Percentiles rank a stretch among this genome's conserved stretches.
Conservation (phyloP, 23 red algal genomes). For the Gracilaria domingensis region DNA sequence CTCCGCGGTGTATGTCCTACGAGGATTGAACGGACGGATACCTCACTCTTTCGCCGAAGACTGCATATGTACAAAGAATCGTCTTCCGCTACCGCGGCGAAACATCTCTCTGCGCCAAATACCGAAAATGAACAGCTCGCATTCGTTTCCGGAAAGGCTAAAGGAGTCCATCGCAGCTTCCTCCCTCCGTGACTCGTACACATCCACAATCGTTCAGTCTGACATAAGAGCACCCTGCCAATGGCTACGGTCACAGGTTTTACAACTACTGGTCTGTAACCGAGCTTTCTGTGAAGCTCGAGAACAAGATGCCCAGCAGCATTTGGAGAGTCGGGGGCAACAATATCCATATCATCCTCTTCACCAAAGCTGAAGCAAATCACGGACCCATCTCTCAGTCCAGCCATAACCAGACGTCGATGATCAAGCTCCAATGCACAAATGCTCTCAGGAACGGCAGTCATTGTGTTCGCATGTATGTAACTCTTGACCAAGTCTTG, state of each 20-base stretch:
- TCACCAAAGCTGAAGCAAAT: slow-evolving; percentile 7
- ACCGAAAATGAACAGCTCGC: slow-evolving; percentile 60
- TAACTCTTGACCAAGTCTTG: background rate
- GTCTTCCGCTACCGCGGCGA: slow-evolving; percentile 51
- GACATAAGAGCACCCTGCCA: slow-evolving; percentile 38
- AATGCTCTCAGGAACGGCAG: slow-evolving; percentile 56
- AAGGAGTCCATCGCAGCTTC: slow-evolving; percentile 56
- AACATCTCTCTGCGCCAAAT: slow-evolving; percentile 62
- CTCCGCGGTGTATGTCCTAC: slow-evolving; percentile 51
- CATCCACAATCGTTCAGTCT: slow-evolving; percentile 69
- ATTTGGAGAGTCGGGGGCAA: slow-evolving; percentile 8
- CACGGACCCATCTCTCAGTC: slow-evolving; percentile 50
- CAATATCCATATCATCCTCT: slow-evolving; percentile 4
- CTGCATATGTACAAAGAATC: slow-evolving; percentile 51
- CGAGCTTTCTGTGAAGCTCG: slow-evolving; percentile 53
- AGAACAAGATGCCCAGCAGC: background rate
- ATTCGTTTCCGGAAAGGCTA: slow-evolving; percentile 64
- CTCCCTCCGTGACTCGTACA: slow-evolving; percentile 53
- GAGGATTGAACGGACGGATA: slow-evolving; percentile 63
- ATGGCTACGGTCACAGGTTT: slow-evolving; percentile 26
- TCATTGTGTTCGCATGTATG: background rate
- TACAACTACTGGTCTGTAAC: slow-evolving; percentile 57
- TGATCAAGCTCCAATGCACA: slow-evolving; percentile 39
- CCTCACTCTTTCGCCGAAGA: slow-evolving; percentile 40
- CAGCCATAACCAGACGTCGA: slow-evolving; percentile 39